A percentile compares a stretch with the other conserved stretches of the same genome.
phyloP scores from a whole-genome alignment of 1,139 yeast species.

The Scheffersomyces cryptocercus region DNA sequence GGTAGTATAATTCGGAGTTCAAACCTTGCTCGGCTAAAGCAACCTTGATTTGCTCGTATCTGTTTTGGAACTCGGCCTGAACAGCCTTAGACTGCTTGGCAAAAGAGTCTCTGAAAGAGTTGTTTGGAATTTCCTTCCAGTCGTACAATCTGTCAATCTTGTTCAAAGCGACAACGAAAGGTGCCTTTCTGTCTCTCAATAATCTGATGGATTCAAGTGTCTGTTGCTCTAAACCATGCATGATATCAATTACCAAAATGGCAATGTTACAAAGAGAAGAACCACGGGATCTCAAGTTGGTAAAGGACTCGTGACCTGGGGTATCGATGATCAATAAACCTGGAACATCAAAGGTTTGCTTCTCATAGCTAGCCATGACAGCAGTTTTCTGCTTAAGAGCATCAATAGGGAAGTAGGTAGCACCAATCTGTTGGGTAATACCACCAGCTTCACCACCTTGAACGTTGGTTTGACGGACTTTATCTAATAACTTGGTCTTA shows the following conservation, averaged over 20 bases:
- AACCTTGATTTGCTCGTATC: slow-evolving; percentile 82
- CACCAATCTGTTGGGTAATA: slow-evolving; percentile 99
- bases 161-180: slow-evolving; percentile 94
- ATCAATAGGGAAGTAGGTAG: slow-evolving; percentile 97
- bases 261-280: slow-evolving; percentile 99
- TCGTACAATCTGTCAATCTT: slow-evolving; percentile 96
- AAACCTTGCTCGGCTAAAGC: slow-evolving; percentile 98
- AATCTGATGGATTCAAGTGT: slow-evolving; percentile 91
- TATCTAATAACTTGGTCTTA: slow-evolving; percentile 94
- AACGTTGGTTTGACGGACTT: slow-evolving; percentile 96
- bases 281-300: slow-evolving; percentile 97
- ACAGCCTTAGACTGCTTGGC: slow-evolving; percentile 80
- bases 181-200: slow-evolving; percentile 95
- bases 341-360: slow-evolving; percentile 88
- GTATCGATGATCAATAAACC: slow-evolving; percentile 96
- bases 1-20: slow-evolving; percentile 94
- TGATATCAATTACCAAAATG: slow-evolving; percentile 93
- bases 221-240: slow-evolving; percentile 99
- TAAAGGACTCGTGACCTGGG: slow-evolving; percentile 99
- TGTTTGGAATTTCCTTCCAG: slow-evolving; percentile 89
- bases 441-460: slow-evolving; percentile 99
- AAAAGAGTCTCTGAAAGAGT: slow-evolving; percentile 93
- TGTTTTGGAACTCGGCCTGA: slow-evolving; percentile 86
- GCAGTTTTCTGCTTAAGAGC: slow-evolving; percentile 89
- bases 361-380: slow-evolving; percentile 85